phyloP scores from a whole-genome alignment of 495 filamentous ascomycete species.

The Pseudoneurospora amorphoporcata region DNA sequence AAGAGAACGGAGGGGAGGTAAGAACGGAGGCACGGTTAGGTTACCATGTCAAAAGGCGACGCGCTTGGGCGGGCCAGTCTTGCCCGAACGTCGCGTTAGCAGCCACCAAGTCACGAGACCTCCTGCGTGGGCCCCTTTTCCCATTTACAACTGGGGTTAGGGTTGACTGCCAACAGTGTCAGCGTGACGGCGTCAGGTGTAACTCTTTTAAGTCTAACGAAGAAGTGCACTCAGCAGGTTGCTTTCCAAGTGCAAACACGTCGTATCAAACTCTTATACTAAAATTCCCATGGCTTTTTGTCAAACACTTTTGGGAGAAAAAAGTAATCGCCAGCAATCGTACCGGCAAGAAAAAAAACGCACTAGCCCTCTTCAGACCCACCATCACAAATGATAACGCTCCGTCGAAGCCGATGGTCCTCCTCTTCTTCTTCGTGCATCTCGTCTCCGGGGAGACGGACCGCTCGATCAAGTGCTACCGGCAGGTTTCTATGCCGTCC shows the following conservation, averaged over 20 bases:
- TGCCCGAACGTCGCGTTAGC: neutral
- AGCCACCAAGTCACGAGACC: neutral
- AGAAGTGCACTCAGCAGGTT: neutral
- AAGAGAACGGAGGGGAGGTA: neutral
- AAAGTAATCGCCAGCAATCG: neutral
- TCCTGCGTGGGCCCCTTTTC: neutral
- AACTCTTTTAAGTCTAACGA: neutral
- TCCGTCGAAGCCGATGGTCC: slow-evolving; percentile 28
- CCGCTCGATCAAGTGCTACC: slow-evolving; percentile 70
- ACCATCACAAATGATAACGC: slow-evolving; percentile 21
- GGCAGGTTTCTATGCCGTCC: slow-evolving; percentile 73
- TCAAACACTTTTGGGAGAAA: neutral
- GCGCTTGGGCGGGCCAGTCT: neutral
- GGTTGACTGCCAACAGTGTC: neutral
- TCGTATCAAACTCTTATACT: neutral
- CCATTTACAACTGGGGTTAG: neutral
- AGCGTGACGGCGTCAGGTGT: neutral
- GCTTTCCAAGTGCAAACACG: neutral
- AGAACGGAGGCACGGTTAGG: neutral
- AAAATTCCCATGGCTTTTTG: neutral
- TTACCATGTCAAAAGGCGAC: neutral
- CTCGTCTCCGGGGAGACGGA: slow-evolving; percentile 56
- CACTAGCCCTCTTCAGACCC: slow-evolving; percentile 8
- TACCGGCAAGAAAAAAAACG: neutral
- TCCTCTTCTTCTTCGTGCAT: slow-evolving; percentile 36